A percentile compares a stretch with the other conserved stretches of the same genome.
phyloP scores from a whole-genome alignment of 176 grass and related monocot genomes.

The Rhynchospora pubera region DNA sequence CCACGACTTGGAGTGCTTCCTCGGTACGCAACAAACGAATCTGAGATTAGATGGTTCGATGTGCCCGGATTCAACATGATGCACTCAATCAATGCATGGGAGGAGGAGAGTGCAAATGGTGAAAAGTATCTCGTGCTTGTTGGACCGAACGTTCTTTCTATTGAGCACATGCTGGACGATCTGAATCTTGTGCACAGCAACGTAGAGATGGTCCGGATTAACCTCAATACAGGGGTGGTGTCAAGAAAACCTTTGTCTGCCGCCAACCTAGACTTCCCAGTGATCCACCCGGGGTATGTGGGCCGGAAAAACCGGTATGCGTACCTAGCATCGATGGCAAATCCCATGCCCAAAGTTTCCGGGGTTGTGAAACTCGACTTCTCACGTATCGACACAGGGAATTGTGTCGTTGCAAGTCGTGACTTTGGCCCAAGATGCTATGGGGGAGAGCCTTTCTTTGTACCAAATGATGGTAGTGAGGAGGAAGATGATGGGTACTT shows the following conservation, averaged over 20 bases:
- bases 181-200: constrained; percentile 59
- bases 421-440: constrained; percentile 61
- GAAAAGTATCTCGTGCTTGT: constrained; percentile 55
- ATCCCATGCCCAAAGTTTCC: constrained; percentile 68
- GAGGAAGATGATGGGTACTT: constrained; percentile 79
- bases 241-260: constrained; percentile 60
- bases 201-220: constrained; percentile 77
- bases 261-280: constrained; percentile 62
- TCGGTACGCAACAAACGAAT: constrained; percentile 54
- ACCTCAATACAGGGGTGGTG: constrained; percentile 53
- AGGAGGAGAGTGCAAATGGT: constrained; percentile 33
- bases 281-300: constrained; percentile 57
- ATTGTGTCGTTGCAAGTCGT: constrained; percentile 60
- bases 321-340: constrained; percentile 42
- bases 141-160: constrained; percentile 73
- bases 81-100: constrained; percentile 84
- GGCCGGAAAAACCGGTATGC: constrained; percentile 68
- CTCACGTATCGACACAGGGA: constrained; percentile 35
- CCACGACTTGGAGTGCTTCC: constrained; percentile 70
- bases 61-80: constrained; percentile 78
- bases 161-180: constrained; percentile 68
- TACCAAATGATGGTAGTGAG: constrained; percentile 32
- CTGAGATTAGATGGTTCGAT: constrained; percentile 87
- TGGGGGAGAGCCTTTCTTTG: constrained; percentile 66
- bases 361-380: constrained; percentile 77